These are phyloP conservation scores for Xylariaceae sp. DNA, from an alignment of 2,329 filamentous ascomycete species.

Conservation along the genomic window DNA sequence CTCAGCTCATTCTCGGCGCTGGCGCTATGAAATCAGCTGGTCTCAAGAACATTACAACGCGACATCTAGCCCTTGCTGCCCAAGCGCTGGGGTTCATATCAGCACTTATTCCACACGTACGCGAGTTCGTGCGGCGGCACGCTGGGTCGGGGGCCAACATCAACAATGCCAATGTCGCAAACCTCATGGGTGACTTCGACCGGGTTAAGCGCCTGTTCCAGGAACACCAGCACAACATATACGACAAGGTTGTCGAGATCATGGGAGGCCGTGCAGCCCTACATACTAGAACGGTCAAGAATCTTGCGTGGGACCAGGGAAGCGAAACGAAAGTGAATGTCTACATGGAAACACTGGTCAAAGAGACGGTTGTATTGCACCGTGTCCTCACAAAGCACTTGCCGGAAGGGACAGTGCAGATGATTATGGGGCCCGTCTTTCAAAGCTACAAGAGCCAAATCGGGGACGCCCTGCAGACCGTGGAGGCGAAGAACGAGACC, in stretches of 20 bases:
- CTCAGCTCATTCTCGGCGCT: constrained; percentile 92
- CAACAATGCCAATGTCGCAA: constrained; percentile 42
- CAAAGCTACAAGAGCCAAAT: constrained; percentile 75
- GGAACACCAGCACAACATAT: constrained; percentile 85
- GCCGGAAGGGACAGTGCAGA: constrained; percentile 66
- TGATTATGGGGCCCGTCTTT: constrained; percentile 86
- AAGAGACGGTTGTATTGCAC: constrained; percentile 80
- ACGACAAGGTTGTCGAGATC: constrained; percentile 89
- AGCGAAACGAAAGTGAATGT: constrained; percentile 46
- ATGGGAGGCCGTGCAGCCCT: constrained; percentile 72
- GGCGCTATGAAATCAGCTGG: constrained; percentile 85
- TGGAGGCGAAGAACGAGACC: constrained; percentile 57
- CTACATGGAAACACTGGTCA: constrained; percentile 83
- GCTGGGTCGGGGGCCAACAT: constrained; percentile 40
- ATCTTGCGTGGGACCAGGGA: constrained; percentile 66
- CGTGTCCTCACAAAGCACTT: constrained; percentile 79
- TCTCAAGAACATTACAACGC: constrained; percentile 92
- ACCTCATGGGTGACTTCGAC: constrained; percentile 78
- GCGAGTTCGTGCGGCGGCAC: constrained; percentile 85
- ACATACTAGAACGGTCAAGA: constrained; percentile 69
- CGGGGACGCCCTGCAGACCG: constrained; percentile 62
- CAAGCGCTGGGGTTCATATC: constrained; percentile 86
- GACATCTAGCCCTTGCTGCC: constrained; percentile 85
- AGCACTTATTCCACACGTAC: constrained; percentile 79
- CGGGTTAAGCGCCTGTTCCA: constrained; percentile 77